These are phyloP conservation scores for Leucocoprinus birnbaumii DNA, from an alignment of 768 basidiomycete genomes.

Conservation along the genomic window DNA sequence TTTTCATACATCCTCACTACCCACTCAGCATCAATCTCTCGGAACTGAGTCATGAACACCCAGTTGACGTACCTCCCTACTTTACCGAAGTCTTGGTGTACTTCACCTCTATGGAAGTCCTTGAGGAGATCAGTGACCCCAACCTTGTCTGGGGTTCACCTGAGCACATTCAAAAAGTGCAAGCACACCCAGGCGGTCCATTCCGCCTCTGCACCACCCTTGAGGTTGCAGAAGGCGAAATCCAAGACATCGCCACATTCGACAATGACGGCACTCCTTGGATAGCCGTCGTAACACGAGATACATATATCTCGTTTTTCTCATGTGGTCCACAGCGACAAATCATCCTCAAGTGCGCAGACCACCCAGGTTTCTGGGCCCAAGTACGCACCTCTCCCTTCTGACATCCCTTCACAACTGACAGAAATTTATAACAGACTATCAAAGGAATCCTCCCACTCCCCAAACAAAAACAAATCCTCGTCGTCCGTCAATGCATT, in stretches of 20 bases:
- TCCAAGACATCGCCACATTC: constrained; percentile 29
- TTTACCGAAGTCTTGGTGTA: constrained; percentile 44
- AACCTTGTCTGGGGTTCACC: constrained; percentile 31
- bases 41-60: constrained; percentile 28
- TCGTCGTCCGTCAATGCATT: constrained; percentile 40
- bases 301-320: constrained; percentile 16
- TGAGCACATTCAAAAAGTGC: constrained; percentile 33
- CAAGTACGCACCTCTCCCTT: constrained; percentile 18
- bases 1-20: background rate
- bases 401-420: background rate
- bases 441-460: constrained; percentile 52
- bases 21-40: constrained; percentile 33
- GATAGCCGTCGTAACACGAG: constrained; percentile 15
- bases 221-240: constrained; percentile 26
- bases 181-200: constrained; percentile 37
- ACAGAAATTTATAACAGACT: constrained; percentile 31
- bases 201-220: constrained; percentile 39
- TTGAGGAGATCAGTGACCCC: constrained; percentile 34
- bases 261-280: constrained; percentile 16
- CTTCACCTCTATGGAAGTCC: constrained; percentile 33
- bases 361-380: constrained; percentile 22
- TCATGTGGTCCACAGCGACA: constrained; percentile 12
- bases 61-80: constrained; percentile 42
- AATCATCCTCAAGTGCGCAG: constrained; percentile 30
- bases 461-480: constrained; percentile 47